Base-by-base conservation (phyloP, 2,329 filamentous ascomycete genomes). In the Coniochaeta sp. region DNA sequence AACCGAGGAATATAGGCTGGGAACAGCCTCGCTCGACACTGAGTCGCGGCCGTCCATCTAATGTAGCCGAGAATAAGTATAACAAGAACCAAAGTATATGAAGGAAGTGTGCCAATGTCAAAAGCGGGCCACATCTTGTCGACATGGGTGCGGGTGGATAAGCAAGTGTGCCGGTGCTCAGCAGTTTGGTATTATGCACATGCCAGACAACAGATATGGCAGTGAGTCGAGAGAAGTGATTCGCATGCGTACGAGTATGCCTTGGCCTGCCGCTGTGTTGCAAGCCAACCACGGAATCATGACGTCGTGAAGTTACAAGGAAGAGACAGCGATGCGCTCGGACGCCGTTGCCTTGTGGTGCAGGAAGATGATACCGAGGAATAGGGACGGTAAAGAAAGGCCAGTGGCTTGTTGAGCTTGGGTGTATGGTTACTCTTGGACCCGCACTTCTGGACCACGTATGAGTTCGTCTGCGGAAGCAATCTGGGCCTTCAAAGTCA, bases 401-500 rank as follows among this genome's bases (percentile, higher is more conserved):
- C 5, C 16, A 9, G 17, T n/a, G 16, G 38, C 38, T 17, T 40
- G 16, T 24, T 47, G 42, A 6, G 8, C 19, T 47, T 22, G 47
- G 30, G 55, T n/a, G 3, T n/a, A n/a, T n/a, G 38, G 4, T 40
- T 40, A 38, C 34, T 59, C 58, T 19, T 61, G 50, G 17, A 60
- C 47, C 17, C 57, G 61, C 36, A 62, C 55, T 34, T 63, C 50
- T 24, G 60, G 56, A 40, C 59, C 58, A 14, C 34, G 26, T 30
- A 17, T n/a, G 58, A 24, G 5, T 38, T 55, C 61, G 12, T 24
- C 17, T 8, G n/a, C 17, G 12, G 30, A 10, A 28, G 54, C 7
- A 6, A 36, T 6, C 32, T 36, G 30, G 54, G 54, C 7, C 30
- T 55, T 55, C n/a, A 55, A 9, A 14, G 22, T 9, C 32, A 73